Percentiles rank a stretch among this genome's conserved stretches.
Evolutionary conservation across 2,329 filamentous ascomycete genomes (phyloP).

Genomic region (Parasarocladium wereldwijsianum): DNA sequence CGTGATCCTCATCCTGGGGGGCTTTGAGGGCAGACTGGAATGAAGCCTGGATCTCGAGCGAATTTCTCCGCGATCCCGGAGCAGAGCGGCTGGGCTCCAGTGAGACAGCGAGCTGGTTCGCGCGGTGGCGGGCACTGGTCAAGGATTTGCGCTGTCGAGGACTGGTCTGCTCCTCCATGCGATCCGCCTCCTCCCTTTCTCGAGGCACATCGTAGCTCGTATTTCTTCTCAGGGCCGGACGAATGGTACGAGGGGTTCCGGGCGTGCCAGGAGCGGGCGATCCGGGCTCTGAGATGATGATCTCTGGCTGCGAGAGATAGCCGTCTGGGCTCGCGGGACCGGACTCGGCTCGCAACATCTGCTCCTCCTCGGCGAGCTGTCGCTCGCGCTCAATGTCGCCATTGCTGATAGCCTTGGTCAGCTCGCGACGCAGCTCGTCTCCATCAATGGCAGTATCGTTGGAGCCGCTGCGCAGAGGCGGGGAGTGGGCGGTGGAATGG

Average conservation of each 20-base stretch:
- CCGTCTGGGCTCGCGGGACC: too few species aligned
- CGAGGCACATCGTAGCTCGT: constrained; percentile 26
- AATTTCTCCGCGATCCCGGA: constrained; percentile 20
- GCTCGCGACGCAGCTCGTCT: constrained; percentile 20
- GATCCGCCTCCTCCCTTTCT: constrained; percentile 24
- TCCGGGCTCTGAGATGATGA: constrained; percentile 3
- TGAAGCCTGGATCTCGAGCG: constrained; percentile 15
- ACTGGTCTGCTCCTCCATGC: constrained; percentile 20
- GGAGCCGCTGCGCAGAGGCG: too few species aligned
- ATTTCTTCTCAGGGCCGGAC: constrained; percentile 25
- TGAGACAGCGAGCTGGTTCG: constrained; percentile 23
- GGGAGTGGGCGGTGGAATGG: not conserved
- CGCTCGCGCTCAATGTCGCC: constrained; percentile 9
- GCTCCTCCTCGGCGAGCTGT: constrained; percentile 8
- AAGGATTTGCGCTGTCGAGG: constrained; percentile 24
- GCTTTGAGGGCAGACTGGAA: constrained; percentile 18
- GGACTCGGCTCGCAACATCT: too few species aligned
- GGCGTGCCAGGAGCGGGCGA: constrained; percentile 7
- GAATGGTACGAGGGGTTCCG: constrained; percentile 7
- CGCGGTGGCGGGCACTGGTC: constrained; percentile 23
- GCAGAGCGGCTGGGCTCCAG: constrained; percentile 23
- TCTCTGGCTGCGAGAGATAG: constrained; percentile 1
- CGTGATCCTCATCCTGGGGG: constrained; percentile 14
- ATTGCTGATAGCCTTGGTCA: constrained; percentile 19
- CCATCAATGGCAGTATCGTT: too few species aligned